phyloP scores from a whole-genome alignment of 2,329 filamentous ascomycete species.

The Rutstroemia sydowiana region DNA sequence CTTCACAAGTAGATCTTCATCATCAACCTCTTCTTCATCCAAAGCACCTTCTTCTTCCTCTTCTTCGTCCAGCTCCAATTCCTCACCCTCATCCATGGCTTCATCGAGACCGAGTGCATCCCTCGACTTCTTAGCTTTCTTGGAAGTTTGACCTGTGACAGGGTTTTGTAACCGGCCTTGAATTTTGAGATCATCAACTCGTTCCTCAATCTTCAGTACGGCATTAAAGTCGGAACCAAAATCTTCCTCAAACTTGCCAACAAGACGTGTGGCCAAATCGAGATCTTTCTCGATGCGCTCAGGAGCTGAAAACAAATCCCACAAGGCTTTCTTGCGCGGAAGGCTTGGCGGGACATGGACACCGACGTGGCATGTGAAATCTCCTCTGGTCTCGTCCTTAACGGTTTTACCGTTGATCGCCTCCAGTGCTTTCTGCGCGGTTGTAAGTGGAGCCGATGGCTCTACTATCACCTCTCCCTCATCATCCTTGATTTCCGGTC shows the following conservation, averaged over 20 bases:
- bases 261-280: constrained; percentile 71
- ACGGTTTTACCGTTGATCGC: constrained; percentile 98
- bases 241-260: constrained; percentile 78
- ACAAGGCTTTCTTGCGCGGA: constrained; percentile 88
- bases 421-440: constrained; percentile 80
- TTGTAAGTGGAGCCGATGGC: constrained; percentile 41
- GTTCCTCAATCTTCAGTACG: constrained; percentile 73
- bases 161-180: constrained; percentile 70
- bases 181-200: constrained; percentile 71
- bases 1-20: constrained; percentile 80
- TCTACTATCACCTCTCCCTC: constrained; percentile 40
- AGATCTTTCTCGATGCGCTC: constrained; percentile 91
- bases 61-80: constrained; percentile 68
- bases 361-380: constrained; percentile 96
- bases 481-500: constrained; percentile 61
- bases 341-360: constrained; percentile 84
- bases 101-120: constrained; percentile 51
- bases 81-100: constrained; percentile 54
- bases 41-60: constrained; percentile 61
- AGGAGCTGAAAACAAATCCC: constrained; percentile 92
- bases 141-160: constrained; percentile 44
- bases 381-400: constrained; percentile 84
- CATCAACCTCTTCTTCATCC: constrained; percentile 74
- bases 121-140: constrained; percentile 55
- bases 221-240: constrained; percentile 72